Evolutionary conservation across 345 rosid species (phyloP).

Genomic region (Ceriops decandra): DNA sequence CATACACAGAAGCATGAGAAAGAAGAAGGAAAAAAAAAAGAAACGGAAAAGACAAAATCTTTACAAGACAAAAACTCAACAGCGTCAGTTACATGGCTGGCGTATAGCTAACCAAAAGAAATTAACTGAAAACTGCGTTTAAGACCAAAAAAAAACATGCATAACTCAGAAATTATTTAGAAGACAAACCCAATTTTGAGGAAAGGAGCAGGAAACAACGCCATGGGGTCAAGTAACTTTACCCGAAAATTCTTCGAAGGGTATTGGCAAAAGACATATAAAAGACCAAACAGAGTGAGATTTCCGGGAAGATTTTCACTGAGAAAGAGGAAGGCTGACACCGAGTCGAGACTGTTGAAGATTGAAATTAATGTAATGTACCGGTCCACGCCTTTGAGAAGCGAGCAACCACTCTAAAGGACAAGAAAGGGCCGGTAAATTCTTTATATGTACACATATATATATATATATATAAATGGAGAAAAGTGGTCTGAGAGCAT

Average conservation of each 20-base stretch:
- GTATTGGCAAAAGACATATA: not conserved
- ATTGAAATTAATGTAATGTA: not conserved
- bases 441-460: not conserved
- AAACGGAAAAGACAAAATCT: not conserved
- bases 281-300: not conserved
- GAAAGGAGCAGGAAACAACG: not conserved
- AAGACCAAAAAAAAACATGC: not conserved
- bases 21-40: not conserved
- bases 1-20: not conserved
- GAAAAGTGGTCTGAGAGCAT: not conserved
- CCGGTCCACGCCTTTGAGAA: not conserved
- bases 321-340: not conserved
- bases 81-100: not conserved
- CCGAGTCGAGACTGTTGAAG: not conserved
- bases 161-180: no score
- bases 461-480: no score
- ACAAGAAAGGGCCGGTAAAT: not conserved
- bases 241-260: conserved; percentile 6
- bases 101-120: not conserved
- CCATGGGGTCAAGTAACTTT: not conserved
- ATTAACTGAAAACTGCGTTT: not conserved
- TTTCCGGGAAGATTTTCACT: conserved; percentile 1
- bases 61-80: not conserved
- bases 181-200: no score
- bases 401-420: not conserved